Base-by-base conservation (phyloP, 2,329 filamentous ascomycete species). In the Talaromyces sp. region DNA sequence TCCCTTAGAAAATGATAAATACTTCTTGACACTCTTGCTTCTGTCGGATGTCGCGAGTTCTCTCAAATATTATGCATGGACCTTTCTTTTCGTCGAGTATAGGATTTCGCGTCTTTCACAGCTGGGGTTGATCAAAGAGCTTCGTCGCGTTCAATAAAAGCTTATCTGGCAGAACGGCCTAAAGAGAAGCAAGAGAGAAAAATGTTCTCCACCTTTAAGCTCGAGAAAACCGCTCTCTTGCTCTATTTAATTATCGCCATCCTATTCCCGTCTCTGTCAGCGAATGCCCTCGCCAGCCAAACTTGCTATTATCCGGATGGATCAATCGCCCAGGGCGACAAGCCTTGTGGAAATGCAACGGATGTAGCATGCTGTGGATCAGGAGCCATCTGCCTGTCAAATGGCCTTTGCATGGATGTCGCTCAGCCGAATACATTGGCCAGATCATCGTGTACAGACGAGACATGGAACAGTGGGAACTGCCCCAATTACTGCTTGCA, bases 251-350 rank as follows among this genome's bases (percentile, higher is more conserved):
- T 55, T 23, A 37, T 55, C 23, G 62, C 39, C 23, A n/a, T 59
- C 12, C 52, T 60, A 16, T 23, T 50, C 35, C 52, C 42, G 4
- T 50, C 56, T 18, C 40, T 60, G 7, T 54, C 18, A 14, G 18
- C 50, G 11, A 31, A 35, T 3, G 28, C 50, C 18, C 31, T 54
- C 31, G 58, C 50, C 9, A 50, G 31, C 18, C 35, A 52, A 16
- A 66, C 62, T 48, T 74, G 73, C 54, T 75, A 73, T 58, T 74
- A 67, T 12, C 72, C 72, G 2, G 61, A 71, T n/a, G 66, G 68
- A 14, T 58, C 62, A 2, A 12, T 48, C 3, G 69, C 70, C 5
- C 12, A 35, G 0, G 23, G 39, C 6, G 67, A 68, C 46, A 67
- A 69, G 1, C 72, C 73, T 14, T 75, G 72, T 61, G 67, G 70